Conservation (phyloP, 192 early-diverging fungal species). For the Spinellus fusiger region DNA sequence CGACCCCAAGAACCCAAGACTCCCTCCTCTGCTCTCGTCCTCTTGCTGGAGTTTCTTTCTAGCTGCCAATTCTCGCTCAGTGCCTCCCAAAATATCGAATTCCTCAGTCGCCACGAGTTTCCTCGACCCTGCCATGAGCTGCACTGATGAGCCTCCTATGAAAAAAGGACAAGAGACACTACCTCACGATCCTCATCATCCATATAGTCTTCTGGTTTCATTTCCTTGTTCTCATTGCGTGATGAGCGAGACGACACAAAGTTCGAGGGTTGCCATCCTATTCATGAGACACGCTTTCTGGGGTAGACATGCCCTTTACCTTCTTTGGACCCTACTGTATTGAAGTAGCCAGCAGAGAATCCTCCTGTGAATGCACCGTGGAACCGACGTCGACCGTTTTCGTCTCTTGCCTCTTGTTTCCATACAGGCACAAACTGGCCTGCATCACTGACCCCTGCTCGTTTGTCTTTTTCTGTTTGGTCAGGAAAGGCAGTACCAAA, state of each 20-base stretch:
- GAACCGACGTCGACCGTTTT: slow-evolving; percentile 70
- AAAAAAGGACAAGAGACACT: slow-evolving; percentile 8
- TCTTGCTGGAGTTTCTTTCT: slow-evolving; percentile 38
- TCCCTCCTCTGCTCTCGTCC: slow-evolving; percentile 39
- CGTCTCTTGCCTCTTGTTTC: slow-evolving; percentile 53
- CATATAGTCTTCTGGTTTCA: slow-evolving; percentile 86
- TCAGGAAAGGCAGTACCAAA: slow-evolving; percentile 42
- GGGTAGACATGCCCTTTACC: too few relatives aligned
- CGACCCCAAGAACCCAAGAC: slow-evolving; percentile 7
- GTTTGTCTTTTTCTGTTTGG: slow-evolving; percentile 14
- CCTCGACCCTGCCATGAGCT: slow-evolving; percentile 43
- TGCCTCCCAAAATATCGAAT: slow-evolving; percentile 61
- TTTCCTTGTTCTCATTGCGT: slow-evolving; percentile 43
- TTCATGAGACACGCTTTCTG: neutral
- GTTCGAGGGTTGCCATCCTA: slow-evolving; percentile 71
- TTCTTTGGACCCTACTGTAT: slow-evolving; percentile 95
- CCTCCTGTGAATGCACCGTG: slow-evolving; percentile 93
- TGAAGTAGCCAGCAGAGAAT: slow-evolving; percentile 92
- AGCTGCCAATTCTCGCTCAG: slow-evolving; percentile 49
- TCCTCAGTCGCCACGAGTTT: slow-evolving; percentile 59
- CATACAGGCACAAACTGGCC: slow-evolving; percentile 43
- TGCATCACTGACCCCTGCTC: slow-evolving; percentile 20
- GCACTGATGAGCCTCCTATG: neutral
- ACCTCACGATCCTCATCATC: slow-evolving; percentile 91
- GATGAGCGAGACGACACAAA: slow-evolving; percentile 74